phyloP scores from a whole-genome alignment of 306 rosid species.

The Ammopiptanthus mongolicus region DNA sequence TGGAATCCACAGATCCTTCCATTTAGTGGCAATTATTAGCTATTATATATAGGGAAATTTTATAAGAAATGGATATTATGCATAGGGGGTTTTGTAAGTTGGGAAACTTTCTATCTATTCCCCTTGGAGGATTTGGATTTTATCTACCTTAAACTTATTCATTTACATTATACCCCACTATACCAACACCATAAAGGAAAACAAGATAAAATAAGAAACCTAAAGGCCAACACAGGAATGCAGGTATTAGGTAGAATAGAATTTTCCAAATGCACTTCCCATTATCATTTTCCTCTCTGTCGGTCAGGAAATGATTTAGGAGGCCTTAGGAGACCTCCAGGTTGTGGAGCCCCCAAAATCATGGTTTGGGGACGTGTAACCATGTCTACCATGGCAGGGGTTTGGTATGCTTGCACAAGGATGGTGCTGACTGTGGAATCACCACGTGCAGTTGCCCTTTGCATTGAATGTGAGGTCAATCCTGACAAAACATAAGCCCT shows the following conservation, averaged over 20 bases:
- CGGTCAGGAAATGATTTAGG: conserved; percentile 43
- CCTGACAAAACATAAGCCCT: conserved; percentile 89
- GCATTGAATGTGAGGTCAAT: conserved; percentile 87
- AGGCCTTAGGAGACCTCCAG: conserved; percentile 34
- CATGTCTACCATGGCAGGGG: conserved; percentile 87
- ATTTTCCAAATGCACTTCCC: background rate
- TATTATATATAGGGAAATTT: too few relatives aligned
- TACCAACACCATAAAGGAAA: conserved; percentile 18
- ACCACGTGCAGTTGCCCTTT: conserved; percentile 92
- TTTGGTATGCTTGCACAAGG: conserved; percentile 67
- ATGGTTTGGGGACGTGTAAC: conserved; percentile 71
- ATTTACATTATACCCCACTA: conserved; percentile 22
- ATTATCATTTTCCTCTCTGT: conserved; percentile 19
- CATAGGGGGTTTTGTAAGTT: too few relatives aligned
- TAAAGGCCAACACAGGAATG: conserved; percentile 17
- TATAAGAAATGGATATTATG: too few relatives aligned
- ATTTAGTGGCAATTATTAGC: too few relatives aligned
- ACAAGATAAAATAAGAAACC: background rate
- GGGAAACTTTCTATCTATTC: too few relatives aligned
- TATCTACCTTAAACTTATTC: conserved; percentile 15
- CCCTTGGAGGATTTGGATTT: too few relatives aligned
- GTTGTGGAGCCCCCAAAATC: conserved; percentile 37
- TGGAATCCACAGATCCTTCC: too few relatives aligned
- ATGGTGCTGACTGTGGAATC: conserved; percentile 75
- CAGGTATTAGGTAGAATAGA: conserved; percentile 11